A percentile compares a stretch with the other conserved stretches of the same genome.
Conservation (phyloP, 371 early-diverging fungal genomes). For the Massospora cicadina region DNA sequence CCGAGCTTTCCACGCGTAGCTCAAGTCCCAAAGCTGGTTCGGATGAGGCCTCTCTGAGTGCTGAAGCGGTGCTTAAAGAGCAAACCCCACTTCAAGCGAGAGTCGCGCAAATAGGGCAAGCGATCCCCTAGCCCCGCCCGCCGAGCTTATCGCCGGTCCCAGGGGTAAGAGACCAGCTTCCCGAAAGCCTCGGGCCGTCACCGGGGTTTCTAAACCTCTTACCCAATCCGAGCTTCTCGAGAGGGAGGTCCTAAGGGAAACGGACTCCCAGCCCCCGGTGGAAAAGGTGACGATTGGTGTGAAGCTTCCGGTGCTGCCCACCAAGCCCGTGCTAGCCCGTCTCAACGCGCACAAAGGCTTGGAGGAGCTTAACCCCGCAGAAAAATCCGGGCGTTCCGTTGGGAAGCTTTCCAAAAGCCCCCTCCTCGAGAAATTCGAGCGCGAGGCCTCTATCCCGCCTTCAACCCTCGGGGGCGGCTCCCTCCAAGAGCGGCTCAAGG, state of each 20-base stretch:
- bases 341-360: not conserved
- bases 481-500: conserved; percentile 8
- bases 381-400: not conserved
- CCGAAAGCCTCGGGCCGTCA: not conserved
- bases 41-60: not conserved
- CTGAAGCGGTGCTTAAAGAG: not conserved
- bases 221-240: conserved; percentile 7
- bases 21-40: not conserved
- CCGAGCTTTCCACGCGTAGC: too few relatives aligned
- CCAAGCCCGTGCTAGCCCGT: conserved; percentile 3
- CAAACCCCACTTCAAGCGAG: not conserved
- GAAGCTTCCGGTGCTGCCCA: not conserved
- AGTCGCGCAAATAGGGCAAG: not conserved
- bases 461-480: not conserved
- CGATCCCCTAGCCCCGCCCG: not conserved
- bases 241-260: not conserved
- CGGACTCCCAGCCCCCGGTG: not conserved
- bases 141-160: not conserved
- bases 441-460: not conserved
- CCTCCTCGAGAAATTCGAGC: conserved; percentile 4
- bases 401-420: not conserved
- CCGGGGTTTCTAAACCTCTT: not conserved
- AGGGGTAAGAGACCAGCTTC: not conserved
- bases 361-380: not conserved
- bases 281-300: not conserved